Percentiles rank a stretch among this genome's conserved stretches.
These are phyloP conservation scores for Silene latifolia DNA, from an alignment of 148 eudicot genomes.

Conservation along the genomic window DNA sequence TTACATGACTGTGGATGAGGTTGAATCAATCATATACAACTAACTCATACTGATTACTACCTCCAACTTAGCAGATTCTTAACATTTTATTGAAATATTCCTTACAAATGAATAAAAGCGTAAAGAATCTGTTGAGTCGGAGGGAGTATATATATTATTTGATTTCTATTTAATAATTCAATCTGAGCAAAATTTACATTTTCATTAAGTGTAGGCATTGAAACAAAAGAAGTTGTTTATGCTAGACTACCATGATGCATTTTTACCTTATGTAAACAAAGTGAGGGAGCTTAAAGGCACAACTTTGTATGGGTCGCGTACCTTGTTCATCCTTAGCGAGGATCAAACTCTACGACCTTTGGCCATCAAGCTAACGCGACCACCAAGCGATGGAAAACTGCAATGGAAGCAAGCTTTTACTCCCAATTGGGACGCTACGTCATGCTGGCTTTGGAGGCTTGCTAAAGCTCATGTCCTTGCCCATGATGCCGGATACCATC, in stretches of 20 bases:
- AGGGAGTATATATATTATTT: too few species aligned
- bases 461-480: constrained; percentile 4
- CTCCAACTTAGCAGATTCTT: too few species aligned
- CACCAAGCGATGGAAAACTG: constrained; percentile 30
- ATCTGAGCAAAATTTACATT: too few species aligned
- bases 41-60: too few species aligned
- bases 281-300: constrained; percentile 58
- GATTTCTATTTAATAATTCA: not conserved
- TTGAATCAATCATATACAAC: constrained; percentile 2
- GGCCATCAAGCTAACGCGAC: constrained; percentile 67
- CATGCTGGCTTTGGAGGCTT: not conserved
- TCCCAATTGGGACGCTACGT: not conserved
- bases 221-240: constrained; percentile 53
- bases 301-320: constrained; percentile 68
- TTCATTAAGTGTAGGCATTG: constrained; percentile 40
- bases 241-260: constrained; percentile 65
- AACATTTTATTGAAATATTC: too few species aligned
- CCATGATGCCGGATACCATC: constrained; percentile 12
- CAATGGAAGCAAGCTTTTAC: constrained; percentile 15
- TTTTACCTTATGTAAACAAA: constrained; percentile 58
- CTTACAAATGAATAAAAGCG: too few species aligned
- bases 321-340: constrained; percentile 49
- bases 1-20: constrained; percentile 47
- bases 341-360: constrained; percentile 46
- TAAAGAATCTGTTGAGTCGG: too few species aligned